Evolutionary conservation across 164 flowering plant species (phyloP), one percentile per base, ranked within the genome.

Genomic region (Hamamelis virginiana): DNA sequence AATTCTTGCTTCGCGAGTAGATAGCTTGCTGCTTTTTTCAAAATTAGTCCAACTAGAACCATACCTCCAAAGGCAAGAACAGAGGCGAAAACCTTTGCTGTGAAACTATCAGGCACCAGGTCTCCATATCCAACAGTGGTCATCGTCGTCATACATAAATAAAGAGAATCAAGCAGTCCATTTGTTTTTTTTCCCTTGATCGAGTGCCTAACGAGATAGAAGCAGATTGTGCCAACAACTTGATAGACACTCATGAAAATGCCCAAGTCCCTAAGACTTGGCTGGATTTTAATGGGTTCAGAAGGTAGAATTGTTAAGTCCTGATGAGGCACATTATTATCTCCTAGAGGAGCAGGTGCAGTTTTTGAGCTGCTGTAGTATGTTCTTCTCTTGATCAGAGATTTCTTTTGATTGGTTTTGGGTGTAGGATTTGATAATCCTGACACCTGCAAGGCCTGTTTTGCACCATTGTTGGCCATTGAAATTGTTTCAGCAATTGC

Each of bases 41-140:
- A 84, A 22, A 86, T 66, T 4, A 87, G 70, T 9, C 86, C 91
- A 45, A 88, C 78, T 11, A 94, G 78, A 45, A 89, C 94, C 92
- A 92, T 89, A 18, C 98, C 97, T 0, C 82, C 44, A 73, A 94
- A 94, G 44, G 89, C 97, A 80, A 91, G 89, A 25, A 77, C 85
- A 71, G 96, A 91, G 3, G 97, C 92, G 6, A 94, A 82, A 13
- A 89, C 73, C 74, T 92, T 92, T n/a, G 94, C 23, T 8, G 76
- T 22, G 11, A 27, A 55, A 50, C 84, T 91, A 25, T 83, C 65
- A 0, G 98, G 97, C 2, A 91, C 91, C 8, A 92, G 88, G 74
- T 94, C 98, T 56, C 98, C 97, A 72, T 92, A 94, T 14, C 98
- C 98, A 51, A 92, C 94, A 2, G 97, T 89, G 50, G 97, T 92